Evolutionary conservation across 352 stramenopile species (phyloP).

Genomic region (Albugo candida): DNA sequence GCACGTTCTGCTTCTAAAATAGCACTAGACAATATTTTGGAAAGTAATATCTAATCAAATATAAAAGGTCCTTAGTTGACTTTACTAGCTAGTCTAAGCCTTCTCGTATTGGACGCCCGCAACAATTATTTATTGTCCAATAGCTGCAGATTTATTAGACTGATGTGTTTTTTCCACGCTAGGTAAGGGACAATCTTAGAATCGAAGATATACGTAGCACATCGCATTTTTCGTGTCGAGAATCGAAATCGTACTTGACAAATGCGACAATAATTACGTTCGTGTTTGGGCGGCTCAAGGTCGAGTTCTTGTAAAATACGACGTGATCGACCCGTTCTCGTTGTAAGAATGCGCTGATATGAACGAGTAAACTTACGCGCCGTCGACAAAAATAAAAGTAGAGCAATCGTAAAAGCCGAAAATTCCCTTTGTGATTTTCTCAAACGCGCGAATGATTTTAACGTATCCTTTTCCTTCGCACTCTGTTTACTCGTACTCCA

Average conservation of each 20-base stretch:
- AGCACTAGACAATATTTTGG: too few relatives aligned
- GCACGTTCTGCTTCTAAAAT: too few relatives aligned
- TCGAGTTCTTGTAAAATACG: slow-evolving; percentile 44
- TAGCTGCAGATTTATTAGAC: too few relatives aligned
- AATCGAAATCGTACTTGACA: slow-evolving; percentile 35
- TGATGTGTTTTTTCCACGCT: too few relatives aligned
- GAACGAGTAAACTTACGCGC: slow-evolving; percentile 21
- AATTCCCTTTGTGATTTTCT: slow-evolving; percentile 40
- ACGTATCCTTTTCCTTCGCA: slow-evolving; percentile 32
- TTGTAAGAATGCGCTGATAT: slow-evolving; percentile 28
- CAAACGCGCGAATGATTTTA: slow-evolving; percentile 40
- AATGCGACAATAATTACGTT: slow-evolving; percentile 31
- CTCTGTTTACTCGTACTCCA: slow-evolving; percentile 50
- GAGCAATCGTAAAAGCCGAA: slow-evolving; percentile 20
- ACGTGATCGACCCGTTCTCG: slow-evolving; percentile 23
- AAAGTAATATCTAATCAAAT: too few relatives aligned
- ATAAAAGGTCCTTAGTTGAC: too few relatives aligned
- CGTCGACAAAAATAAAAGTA: slow-evolving; percentile 36
- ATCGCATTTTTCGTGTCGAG: slow-evolving; percentile 36
- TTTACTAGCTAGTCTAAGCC: too few relatives aligned
- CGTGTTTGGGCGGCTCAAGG: slow-evolving; percentile 32
- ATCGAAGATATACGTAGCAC: slow-evolving; percentile 49
- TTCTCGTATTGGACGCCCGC: too few relatives aligned
- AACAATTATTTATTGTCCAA: too few relatives aligned
- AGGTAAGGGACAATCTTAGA: too few relatives aligned